These are phyloP conservation scores for Rhododendron simsii DNA, from an alignment of 148 eudicot species.

Conservation along the genomic window DNA sequence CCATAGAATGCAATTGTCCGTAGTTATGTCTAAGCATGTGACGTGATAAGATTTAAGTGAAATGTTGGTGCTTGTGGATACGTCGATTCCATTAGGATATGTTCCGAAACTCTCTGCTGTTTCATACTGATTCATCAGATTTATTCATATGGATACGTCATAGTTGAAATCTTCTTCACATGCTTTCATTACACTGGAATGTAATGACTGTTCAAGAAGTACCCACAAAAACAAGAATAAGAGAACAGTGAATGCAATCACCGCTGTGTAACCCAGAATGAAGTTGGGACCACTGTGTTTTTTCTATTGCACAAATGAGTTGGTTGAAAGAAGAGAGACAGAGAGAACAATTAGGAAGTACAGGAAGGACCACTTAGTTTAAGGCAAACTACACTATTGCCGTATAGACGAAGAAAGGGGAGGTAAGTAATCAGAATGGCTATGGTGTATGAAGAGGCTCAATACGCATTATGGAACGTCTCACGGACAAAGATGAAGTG, in stretches of 20 bases:
- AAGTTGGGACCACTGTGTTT: slow-evolving; percentile 32
- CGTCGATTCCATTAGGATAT: not conserved
- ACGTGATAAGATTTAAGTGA: not conserved
- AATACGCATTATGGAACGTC: slow-evolving; percentile 46
- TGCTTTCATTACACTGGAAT: slow-evolving; percentile 41
- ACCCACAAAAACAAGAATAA: slow-evolving; percentile 49
- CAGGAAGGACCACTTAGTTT: slow-evolving; percentile 25
- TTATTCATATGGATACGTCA: slow-evolving; percentile 44
- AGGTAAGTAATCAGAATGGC: slow-evolving; percentile 40
- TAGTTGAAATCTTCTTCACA: slow-evolving; percentile 43
- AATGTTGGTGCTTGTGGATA: not conserved
- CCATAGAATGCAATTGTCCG: not conserved
- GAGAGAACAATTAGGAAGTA: slow-evolving; percentile 44
- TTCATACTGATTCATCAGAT: slow-evolving; percentile 36
- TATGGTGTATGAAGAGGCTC: slow-evolving; percentile 46
- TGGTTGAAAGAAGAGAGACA: slow-evolving; percentile 39
- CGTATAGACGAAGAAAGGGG: slow-evolving; percentile 45
- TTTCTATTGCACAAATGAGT: slow-evolving; percentile 34
- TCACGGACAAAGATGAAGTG: slow-evolving; percentile 41
- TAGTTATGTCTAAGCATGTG: not conserved
- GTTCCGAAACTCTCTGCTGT: slow-evolving; percentile 16
- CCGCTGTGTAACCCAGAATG: slow-evolving; percentile 48
- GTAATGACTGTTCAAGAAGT: slow-evolving; percentile 30
- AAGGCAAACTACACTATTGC: slow-evolving; percentile 38
- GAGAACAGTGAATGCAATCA: slow-evolving; percentile 49